These are phyloP conservation scores for Rubroboletus satanas DNA, from an alignment of 768 basidiomycete genomes.

Conservation along the genomic window DNA sequence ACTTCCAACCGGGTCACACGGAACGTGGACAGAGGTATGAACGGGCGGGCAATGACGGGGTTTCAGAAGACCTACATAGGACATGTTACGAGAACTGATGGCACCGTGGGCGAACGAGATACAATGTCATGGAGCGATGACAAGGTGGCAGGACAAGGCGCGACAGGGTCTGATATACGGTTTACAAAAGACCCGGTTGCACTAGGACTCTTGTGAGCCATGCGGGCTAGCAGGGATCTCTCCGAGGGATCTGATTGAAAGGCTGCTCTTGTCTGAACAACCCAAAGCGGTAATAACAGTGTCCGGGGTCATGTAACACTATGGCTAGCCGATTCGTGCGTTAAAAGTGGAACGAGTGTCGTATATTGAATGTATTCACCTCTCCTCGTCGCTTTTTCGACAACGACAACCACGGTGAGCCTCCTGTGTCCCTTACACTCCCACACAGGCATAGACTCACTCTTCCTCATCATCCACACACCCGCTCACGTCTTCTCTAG, in stretches of 20 bases:
- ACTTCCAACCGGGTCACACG: neutral
- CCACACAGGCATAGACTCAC: neutral
- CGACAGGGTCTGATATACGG: neutral
- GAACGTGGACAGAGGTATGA: neutral
- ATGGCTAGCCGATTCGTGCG: conserved; percentile 22
- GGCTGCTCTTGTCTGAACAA: neutral
- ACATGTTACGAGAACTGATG: neutral
- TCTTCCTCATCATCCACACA: neutral
- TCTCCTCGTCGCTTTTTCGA: neutral
- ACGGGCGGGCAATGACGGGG: neutral
- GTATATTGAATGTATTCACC: neutral
- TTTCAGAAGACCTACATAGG: neutral
- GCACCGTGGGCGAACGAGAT: neutral
- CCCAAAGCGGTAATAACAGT: conserved; percentile 13
- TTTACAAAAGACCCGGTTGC: no score
- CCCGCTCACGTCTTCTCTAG: neutral
- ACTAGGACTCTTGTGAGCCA: neutral
- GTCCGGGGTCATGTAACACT: conserved; percentile 20
- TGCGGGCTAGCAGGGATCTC: neutral
- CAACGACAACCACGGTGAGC: neutral
- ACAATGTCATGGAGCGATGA: neutral
- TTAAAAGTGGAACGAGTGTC: conserved; percentile 30
- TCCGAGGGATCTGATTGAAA: neutral
- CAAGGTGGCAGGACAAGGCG: neutral
- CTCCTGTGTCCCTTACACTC: no score